Percentiles rank a stretch among this genome's conserved stretches.
Conservation (phyloP, 108 stramenopile species). For the Nitzschia sp. region DNA sequence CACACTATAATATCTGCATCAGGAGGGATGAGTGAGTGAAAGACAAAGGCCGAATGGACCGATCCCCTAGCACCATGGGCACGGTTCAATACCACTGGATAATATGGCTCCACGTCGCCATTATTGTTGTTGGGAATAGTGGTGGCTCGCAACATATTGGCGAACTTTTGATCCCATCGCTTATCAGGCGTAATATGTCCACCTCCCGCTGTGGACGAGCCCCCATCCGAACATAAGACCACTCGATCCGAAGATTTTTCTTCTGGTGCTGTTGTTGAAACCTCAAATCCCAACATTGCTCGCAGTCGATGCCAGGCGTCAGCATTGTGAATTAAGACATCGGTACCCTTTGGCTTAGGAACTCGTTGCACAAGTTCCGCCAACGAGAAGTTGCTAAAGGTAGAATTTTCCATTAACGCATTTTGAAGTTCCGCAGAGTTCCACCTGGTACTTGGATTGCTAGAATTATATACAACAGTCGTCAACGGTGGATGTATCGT, state of each 20-base stretch:
- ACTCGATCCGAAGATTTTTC: background rate
- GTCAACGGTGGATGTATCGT: too few relatives aligned
- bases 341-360: background rate
- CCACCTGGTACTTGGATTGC: too few relatives aligned
- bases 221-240: background rate
- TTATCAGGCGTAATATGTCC: background rate
- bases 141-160: background rate
- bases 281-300: background rate
- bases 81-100: background rate
- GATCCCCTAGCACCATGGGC: constrained; percentile 5
- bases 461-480: too few relatives aligned
- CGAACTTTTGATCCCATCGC: background rate
- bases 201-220: background rate
- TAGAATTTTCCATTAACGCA: too few relatives aligned
- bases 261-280: background rate
- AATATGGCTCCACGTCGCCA: background rate
- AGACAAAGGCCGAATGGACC: background rate
- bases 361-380: background rate
- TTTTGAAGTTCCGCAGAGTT: too few relatives aligned
- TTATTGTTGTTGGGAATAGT: background rate
- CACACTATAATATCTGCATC: constrained; percentile 1
- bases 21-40: background rate
- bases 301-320: too few relatives aligned
- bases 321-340: background rate
- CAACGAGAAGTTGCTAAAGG: background rate